Evolutionary conservation across 345 rosid species (phyloP).

Genomic region (Aquilaria yunnanensis): DNA sequence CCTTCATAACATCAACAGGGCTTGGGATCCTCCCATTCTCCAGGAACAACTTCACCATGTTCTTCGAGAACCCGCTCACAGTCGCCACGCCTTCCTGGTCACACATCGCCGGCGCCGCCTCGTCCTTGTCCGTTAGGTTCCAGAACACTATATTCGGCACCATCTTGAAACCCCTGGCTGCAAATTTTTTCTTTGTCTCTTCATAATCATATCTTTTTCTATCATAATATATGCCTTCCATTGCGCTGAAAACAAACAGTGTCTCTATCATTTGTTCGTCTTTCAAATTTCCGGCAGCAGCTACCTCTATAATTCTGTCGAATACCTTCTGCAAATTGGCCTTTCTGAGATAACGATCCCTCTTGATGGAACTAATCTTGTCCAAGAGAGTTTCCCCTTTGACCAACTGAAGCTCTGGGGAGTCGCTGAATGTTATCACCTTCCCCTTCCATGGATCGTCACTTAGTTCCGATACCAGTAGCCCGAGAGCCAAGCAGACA

Average conservation of each 20-base stretch:
- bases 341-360: background rate
- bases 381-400: constrained; percentile 1
- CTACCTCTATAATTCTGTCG: background rate
- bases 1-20: constrained; percentile 14
- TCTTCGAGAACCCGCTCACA: constrained; percentile 24
- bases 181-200: constrained; percentile 9
- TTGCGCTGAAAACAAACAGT: constrained; percentile 19
- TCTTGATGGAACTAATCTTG: constrained; percentile 5
- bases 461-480: constrained; percentile 10
- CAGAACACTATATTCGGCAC: constrained; percentile 21
- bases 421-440: constrained; percentile 5
- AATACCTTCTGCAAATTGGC: constrained; percentile 11
- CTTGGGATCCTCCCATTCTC: constrained; percentile 10
- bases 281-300: constrained; percentile 9
- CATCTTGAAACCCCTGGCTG: constrained; percentile 3
- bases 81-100: constrained; percentile 14
- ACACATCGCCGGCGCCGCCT: constrained; percentile 7
- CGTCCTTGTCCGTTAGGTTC: constrained; percentile 11
- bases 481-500: constrained; percentile 9
- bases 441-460: constrained; percentile 15
- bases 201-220: constrained; percentile 8
- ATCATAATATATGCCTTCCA: constrained; percentile 2
- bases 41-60: constrained; percentile 19
- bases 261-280: constrained; percentile 12
- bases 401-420: constrained; percentile 7